Evolutionary conservation across 2,329 filamentous ascomycete genomes (phyloP).

Genomic region (Meredithiella fracta): DNA sequence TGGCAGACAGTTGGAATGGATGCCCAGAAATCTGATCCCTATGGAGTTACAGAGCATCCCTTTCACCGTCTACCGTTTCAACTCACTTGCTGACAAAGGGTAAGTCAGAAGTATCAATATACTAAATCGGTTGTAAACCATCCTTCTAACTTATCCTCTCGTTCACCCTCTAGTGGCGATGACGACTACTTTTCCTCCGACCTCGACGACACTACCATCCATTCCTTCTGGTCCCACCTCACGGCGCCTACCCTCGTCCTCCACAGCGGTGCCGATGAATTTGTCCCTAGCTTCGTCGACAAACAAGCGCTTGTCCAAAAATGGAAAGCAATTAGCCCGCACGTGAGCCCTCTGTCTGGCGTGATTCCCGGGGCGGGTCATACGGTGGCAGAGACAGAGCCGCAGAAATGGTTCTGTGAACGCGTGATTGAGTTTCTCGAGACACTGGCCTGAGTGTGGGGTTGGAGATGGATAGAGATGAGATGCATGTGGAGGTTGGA

Average conservation of each 20-base stretch:
- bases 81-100: slow-evolving; percentile 34
- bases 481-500: background rate
- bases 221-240: slow-evolving; percentile 48
- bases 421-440: slow-evolving; percentile 32
- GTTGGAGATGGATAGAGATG: background rate
- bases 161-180: slow-evolving; percentile 35
- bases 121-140: background rate
- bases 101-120: slow-evolving; percentile 21
- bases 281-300: slow-evolving; percentile 41
- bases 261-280: slow-evolving; percentile 50
- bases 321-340: slow-evolving; percentile 34
- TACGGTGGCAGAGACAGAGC: slow-evolving; percentile 28
- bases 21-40: slow-evolving; percentile 33
- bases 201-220: slow-evolving; percentile 39
- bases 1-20: slow-evolving; percentile 36
- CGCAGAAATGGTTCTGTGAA: slow-evolving; percentile 33
- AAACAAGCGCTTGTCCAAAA: slow-evolving; percentile 38
- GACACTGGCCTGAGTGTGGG: slow-evolving; percentile 14
- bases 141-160: background rate
- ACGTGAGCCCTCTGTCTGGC: slow-evolving; percentile 34
- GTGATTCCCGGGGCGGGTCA: slow-evolving; percentile 37
- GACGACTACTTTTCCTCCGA: slow-evolving; percentile 86
- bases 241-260: slow-evolving; percentile 45
- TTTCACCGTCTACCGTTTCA: slow-evolving; percentile 36
- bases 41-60: slow-evolving; percentile 25